These are phyloP conservation scores for Diaporthe sp. DNA, from an alignment of 2,329 filamentous ascomycete species.

Conservation along the genomic window DNA sequence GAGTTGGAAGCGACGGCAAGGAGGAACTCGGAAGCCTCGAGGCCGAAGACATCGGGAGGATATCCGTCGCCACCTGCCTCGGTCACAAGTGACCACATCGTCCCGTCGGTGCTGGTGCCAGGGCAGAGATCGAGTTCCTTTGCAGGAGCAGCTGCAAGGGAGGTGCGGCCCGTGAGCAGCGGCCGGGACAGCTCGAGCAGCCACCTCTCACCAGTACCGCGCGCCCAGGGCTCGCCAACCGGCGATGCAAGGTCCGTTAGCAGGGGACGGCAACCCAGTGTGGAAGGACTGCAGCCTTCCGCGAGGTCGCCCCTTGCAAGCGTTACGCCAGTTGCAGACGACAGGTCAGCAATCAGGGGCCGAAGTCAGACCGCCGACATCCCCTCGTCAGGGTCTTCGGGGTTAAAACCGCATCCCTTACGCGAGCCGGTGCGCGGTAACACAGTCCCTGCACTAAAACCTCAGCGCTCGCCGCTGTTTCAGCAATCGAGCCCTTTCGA, in stretches of 20 bases:
- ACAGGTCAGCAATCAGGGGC: neutral
- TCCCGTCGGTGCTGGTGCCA: slow-evolving; percentile 7
- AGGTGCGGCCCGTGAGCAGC: slow-evolving; percentile 29
- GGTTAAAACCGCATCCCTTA: neutral
- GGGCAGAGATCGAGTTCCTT: slow-evolving; percentile 9
- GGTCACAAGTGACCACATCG: slow-evolving; percentile 43
- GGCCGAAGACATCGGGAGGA: slow-evolving; percentile 37
- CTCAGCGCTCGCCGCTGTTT: slow-evolving; percentile 38
- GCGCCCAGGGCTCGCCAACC: neutral
- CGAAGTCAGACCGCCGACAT: slow-evolving; percentile 30
- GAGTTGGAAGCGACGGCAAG: slow-evolving; percentile 33
- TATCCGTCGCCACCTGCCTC: slow-evolving; percentile 55
- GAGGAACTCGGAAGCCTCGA: slow-evolving; percentile 20
- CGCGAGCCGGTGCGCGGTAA: slow-evolving; percentile 32
- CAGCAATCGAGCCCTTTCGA: slow-evolving; percentile 37
- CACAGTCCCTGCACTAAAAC: slow-evolving; percentile 24
- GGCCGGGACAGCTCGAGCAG: slow-evolving; percentile 12
- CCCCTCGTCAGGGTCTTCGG: neutral
- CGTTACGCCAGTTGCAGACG: neutral
- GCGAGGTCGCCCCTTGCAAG: slow-evolving; percentile 9
- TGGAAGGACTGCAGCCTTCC: neutral
- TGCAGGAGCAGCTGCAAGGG: slow-evolving; percentile 9
- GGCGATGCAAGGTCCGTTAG: neutral
- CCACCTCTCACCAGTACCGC: slow-evolving; percentile 7
- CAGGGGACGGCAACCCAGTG: slow-evolving; percentile 9